These are phyloP conservation scores for Pterocarpus macrocarpus DNA, from an alignment of 306 rosid species.

Conservation along the genomic window DNA sequence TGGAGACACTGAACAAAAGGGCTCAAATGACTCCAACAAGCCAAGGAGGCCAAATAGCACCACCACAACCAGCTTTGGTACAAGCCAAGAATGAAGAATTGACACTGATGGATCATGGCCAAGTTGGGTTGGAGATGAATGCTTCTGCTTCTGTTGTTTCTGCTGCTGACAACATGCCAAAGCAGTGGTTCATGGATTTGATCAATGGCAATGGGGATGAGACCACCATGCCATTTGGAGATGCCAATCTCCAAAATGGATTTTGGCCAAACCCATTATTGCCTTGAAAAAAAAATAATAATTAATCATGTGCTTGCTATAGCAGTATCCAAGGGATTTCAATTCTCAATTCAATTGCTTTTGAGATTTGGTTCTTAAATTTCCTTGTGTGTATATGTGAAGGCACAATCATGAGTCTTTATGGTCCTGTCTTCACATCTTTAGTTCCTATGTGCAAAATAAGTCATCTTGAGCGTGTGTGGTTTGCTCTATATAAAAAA, in stretches of 20 bases:
- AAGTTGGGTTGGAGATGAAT: slow-evolving; percentile 42
- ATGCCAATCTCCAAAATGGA: slow-evolving; percentile 41
- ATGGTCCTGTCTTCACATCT: background rate
- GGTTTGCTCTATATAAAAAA: background rate
- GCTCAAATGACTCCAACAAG: slow-evolving; percentile 3
- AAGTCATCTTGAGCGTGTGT: background rate
- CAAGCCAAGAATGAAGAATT: no score
- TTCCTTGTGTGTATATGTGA: background rate
- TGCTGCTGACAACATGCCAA: slow-evolving; percentile 18
- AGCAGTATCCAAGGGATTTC: background rate
- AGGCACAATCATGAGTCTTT: background rate
- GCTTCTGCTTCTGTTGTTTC: no score
- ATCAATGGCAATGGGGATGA: slow-evolving; percentile 47
- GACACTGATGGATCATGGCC: slow-evolving; percentile 16
- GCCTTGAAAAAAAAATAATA: slow-evolving; percentile 37
- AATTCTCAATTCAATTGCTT: background rate
- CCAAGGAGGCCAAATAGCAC: slow-evolving; percentile 12
- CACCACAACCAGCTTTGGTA: background rate
- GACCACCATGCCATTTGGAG: slow-evolving; percentile 40
- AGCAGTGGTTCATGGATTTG: slow-evolving; percentile 54
- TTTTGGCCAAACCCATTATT: slow-evolving; percentile 53
- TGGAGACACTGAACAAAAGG: slow-evolving; percentile 46
- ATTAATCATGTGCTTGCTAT: background rate
- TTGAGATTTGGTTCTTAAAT: background rate
- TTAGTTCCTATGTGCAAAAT: background rate